Conservation (phyloP, 441 rosid genomes). For the Isatis lusitanica region DNA sequence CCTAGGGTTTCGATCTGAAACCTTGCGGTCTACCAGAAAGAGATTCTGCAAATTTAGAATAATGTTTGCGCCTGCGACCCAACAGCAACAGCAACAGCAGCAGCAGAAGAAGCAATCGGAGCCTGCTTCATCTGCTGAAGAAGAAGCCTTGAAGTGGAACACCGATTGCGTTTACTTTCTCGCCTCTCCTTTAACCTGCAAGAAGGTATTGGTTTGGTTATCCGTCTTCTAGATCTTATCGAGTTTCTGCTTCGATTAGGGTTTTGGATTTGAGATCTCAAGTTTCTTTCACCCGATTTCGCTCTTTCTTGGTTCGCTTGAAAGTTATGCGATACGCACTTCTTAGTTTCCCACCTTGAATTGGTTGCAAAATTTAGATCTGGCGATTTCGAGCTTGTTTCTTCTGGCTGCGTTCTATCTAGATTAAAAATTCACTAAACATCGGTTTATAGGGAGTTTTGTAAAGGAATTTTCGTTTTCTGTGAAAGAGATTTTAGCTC, state of each 20-base stretch:
- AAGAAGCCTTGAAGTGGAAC: constrained; percentile 83
- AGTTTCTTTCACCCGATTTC: background rate
- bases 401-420: background rate
- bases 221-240: background rate
- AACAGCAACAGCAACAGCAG: constrained; percentile 43
- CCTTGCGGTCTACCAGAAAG: constrained; percentile 15
- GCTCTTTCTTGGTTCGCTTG: background rate
- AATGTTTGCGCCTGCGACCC: constrained; percentile 61
- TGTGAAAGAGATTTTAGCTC: background rate
- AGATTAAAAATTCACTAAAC: background rate
- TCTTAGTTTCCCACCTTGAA: background rate
- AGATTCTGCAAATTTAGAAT: constrained; percentile 27
- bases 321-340: background rate
- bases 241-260: constrained; percentile 30
- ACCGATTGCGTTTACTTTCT: constrained; percentile 85
- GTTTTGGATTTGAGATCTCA: constrained; percentile 39
- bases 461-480: background rate
- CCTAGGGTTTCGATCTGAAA: constrained; percentile 32
- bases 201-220: constrained; percentile 54
- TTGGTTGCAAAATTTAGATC: constrained; percentile 24
- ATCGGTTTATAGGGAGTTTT: background rate
- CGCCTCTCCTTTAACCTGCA: constrained; percentile 97
- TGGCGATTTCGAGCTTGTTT: constrained; percentile 13
- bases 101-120: constrained; percentile 35
- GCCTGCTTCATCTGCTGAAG: constrained; percentile 56